phyloP scores from a whole-genome alignment of 2,329 filamentous ascomycete species.

The Phyllosticta ampelicida region DNA sequence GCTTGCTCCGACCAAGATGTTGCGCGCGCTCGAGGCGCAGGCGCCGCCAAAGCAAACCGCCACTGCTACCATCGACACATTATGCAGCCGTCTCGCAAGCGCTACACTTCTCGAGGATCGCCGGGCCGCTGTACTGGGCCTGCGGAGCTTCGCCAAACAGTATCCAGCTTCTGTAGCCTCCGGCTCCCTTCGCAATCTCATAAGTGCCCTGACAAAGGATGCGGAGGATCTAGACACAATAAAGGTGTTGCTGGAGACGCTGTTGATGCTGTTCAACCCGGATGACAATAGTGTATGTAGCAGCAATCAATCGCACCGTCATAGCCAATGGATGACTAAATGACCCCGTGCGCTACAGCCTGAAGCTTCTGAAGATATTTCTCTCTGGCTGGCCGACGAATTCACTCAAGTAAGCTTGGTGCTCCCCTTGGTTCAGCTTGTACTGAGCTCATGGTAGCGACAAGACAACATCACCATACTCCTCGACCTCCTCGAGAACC shows the following conservation, averaged over 20 bases:
- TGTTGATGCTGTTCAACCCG: conserved; percentile 81
- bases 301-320: neutral
- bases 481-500: conserved; percentile 75
- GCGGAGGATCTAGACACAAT: conserved; percentile 92
- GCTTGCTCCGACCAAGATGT: conserved; percentile 2
- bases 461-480: conserved; percentile 93
- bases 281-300: conserved; percentile 48
- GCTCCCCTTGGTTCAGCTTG: conserved; percentile 15
- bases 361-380: conserved; percentile 92
- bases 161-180: conserved; percentile 94
- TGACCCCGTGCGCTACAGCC: conserved; percentile 43
- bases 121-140: conserved; percentile 79
- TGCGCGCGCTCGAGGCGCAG: conserved; percentile 50
- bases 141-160: conserved; percentile 92
- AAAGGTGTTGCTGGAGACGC: conserved; percentile 87
- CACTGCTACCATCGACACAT: conserved; percentile 81
- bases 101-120: conserved; percentile 91
- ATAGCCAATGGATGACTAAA: neutral
- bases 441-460: conserved; percentile 51
- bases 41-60: conserved; percentile 94
- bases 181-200: conserved; percentile 78
- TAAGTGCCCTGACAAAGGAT: conserved; percentile 76
- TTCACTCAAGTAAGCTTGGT: conserved; percentile 65
- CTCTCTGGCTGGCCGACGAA: conserved; percentile 91
- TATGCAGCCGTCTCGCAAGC: conserved; percentile 77